A percentile compares a stretch with the other conserved stretches of the same genome.
These are phyloP conservation scores for Somion occarium DNA, from an alignment of 1,284 basidiomycete genomes.

Conservation along the genomic window DNA sequence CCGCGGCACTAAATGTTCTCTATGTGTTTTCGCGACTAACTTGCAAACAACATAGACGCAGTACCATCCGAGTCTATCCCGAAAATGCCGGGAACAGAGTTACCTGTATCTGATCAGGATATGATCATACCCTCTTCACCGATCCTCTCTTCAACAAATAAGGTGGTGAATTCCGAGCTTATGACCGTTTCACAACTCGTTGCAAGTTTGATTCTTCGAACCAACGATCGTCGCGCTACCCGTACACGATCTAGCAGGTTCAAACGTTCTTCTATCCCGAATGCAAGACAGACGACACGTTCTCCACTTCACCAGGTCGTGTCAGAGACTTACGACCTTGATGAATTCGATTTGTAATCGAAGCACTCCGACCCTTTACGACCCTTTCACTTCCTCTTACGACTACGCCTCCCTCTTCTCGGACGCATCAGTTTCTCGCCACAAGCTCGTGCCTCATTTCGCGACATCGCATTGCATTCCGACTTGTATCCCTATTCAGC, in stretches of 20 bases:
- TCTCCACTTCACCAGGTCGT: neutral
- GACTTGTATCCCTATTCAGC: neutral
- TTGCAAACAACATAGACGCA: no score
- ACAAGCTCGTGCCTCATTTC: neutral
- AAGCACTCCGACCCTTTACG: neutral
- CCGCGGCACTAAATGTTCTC: neutral
- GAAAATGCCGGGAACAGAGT: neutral
- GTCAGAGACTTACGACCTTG: neutral
- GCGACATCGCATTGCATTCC: neutral
- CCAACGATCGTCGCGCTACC: constrained; percentile 24
- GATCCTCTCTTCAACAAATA: neutral
- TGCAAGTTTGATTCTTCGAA: constrained; percentile 29
- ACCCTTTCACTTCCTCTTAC: no score
- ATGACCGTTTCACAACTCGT: constrained; percentile 30
- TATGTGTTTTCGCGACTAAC: no score
- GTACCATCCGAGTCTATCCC: neutral
- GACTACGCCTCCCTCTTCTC: neutral
- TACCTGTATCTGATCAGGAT: neutral
- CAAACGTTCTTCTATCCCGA: neutral
- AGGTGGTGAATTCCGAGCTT: constrained; percentile 10
- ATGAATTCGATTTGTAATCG: neutral
- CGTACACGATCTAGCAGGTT: constrained; percentile 16
- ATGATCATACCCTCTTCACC: neutral
- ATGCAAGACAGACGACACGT: neutral
- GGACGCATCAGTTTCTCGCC: neutral